A percentile compares a stretch with the other conserved stretches of the same genome.
Evolutionary conservation across 768 basidiomycete genomes (phyloP).

Genomic region (Vararia minispora): DNA sequence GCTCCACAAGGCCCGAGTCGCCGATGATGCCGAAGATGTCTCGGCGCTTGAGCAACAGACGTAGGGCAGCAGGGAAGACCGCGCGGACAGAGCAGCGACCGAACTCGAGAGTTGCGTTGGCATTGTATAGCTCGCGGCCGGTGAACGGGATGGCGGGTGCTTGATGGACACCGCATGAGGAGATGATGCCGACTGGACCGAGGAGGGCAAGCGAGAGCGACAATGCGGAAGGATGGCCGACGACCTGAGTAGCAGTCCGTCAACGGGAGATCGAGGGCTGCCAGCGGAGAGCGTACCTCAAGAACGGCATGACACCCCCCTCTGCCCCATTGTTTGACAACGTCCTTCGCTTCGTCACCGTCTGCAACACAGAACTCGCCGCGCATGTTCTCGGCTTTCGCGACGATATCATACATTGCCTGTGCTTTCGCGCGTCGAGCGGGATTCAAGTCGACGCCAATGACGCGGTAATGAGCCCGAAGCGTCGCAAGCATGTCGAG

Average conservation of each 20-base stretch:
- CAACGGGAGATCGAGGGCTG: background rate
- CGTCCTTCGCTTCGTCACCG: slow-evolving; percentile 38
- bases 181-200: slow-evolving; percentile 63
- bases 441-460: slow-evolving; percentile 54
- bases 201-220: slow-evolving; percentile 59
- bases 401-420: slow-evolving; percentile 43
- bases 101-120: slow-evolving; percentile 72
- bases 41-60: slow-evolving; percentile 55
- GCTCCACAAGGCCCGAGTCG: slow-evolving; percentile 52
- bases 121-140: slow-evolving; percentile 50
- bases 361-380: slow-evolving; percentile 41
- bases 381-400: slow-evolving; percentile 28
- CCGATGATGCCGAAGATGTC: slow-evolving; percentile 71
- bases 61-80: slow-evolving; percentile 63
- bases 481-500: slow-evolving; percentile 45
- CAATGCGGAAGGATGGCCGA: slow-evolving; percentile 56
- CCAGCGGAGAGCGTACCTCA: slow-evolving; percentile 34
- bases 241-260: slow-evolving; percentile 33
- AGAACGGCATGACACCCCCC: slow-evolving; percentile 56
- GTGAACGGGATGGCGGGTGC: slow-evolving; percentile 42
- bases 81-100: slow-evolving; percentile 75
- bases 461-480: slow-evolving; percentile 37
- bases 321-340: slow-evolving; percentile 41
- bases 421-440: slow-evolving; percentile 47
- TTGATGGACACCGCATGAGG: slow-evolving; percentile 66